Evolutionary conservation across 208 protist genomes (phyloP), one percentile per base, ranked within the genome.

Genomic region (Trypanosoma cruzi): DNA sequence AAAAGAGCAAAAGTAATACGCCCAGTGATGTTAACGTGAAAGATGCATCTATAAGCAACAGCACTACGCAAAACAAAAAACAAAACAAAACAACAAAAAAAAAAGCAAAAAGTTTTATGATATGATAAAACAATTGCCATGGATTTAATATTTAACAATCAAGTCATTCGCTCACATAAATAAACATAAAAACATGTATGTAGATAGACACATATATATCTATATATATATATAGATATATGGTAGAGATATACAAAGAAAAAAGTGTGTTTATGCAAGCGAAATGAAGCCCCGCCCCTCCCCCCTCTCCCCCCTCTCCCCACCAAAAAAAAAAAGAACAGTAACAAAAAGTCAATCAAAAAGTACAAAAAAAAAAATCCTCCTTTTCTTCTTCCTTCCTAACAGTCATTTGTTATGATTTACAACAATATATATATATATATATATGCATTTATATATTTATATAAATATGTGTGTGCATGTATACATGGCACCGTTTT

Each of bases 401-500:
- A 40, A 61, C 22, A 36, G 2, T 46, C 2, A 5, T n/a, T 28
- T 31, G 24, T 34, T 68, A 37, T 4, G 13, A 49, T 18, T 18
- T 24, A 26, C 31, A 48, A 2, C 34, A 22, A 37, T 40, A 10
- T n/a, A 62, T 37, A 72, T 59, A 66, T 75, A 59, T 71, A 62
- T 67, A 62, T 64, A 72, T 79, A 34, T 64, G 7, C 55, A 28
- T 64, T 48, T 64, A 29, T 59, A 26, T 56, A 40, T 64, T 61
- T 36, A 48, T 80, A 26, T 53, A 58, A 11, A 64, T 71, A 56
- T 60, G 50, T 54, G 37, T 52, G 20, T 52, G 56, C 29, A 75
- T 73, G 58, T 59, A 75, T 64, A 26, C 36, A 44, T 48, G 40
- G 66, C 42, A 58, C 5, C 20, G n/a, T 44, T 53, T 28, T 28